phyloP scores from a whole-genome alignment of 805 yeast species.

The Kodamaea neixiangensis region DNA sequence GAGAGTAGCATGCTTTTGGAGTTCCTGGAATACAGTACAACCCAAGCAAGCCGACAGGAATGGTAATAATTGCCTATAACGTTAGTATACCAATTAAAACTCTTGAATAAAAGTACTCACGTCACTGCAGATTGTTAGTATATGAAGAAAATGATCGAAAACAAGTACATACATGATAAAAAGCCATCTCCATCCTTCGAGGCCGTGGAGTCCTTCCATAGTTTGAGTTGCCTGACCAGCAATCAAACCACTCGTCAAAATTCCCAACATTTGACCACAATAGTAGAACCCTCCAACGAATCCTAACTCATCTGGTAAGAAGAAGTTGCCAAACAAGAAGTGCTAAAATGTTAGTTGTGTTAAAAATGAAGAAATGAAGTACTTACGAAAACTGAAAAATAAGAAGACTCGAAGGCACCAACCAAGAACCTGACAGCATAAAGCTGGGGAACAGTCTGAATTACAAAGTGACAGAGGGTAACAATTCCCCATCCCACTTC shows the following conservation, averaged over 20 bases:
- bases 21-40: conserved; percentile 26
- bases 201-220: conserved; percentile 16
- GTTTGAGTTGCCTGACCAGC: conserved; percentile 17
- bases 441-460: conserved; percentile 19
- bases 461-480: conserved; percentile 20
- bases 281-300: conserved; percentile 26
- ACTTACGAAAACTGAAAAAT: not conserved
- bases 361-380: not conserved
- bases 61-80: conserved; percentile 18
- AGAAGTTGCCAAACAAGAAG: conserved; percentile 31
- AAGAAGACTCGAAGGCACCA: conserved; percentile 18
- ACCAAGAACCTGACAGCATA: conserved; percentile 23
- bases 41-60: conserved; percentile 22
- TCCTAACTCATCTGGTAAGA: conserved; percentile 47
- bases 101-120: not conserved
- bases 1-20: conserved; percentile 44
- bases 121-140: not conserved
- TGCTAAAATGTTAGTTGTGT: conserved; percentile 6
- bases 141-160: not conserved
- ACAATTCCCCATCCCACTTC: conserved; percentile 23
- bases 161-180: conserved; percentile 16
- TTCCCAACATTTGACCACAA: conserved; percentile 32
- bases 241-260: conserved; percentile 30
- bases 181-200: conserved; percentile 24
- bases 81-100: not conserved